Evolutionary conservation across 495 filamentous ascomycete species (phyloP), one percentile per base, ranked within the genome.

Genomic region (Bacidia rubella): DNA sequence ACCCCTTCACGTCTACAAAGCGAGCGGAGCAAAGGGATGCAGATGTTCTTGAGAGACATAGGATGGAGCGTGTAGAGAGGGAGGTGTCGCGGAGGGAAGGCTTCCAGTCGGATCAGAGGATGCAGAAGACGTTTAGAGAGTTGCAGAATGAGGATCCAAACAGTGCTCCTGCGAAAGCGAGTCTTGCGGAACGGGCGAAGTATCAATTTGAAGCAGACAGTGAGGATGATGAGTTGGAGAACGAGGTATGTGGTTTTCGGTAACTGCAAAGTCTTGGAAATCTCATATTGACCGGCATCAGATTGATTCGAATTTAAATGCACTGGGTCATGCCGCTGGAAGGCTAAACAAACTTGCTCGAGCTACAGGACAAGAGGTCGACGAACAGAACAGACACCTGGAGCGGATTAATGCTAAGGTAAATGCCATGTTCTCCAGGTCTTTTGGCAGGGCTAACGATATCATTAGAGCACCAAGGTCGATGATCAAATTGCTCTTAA

Each of bases 171-270:
- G 67, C 63, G 49, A 77, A 78, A 62, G 61, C 70, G 11, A 83
- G 71, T 43, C 66, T 85, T 15, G 77, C 80, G 10, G 83, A 88
- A 62, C 68, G 83, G 35, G 71, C 76, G 7, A 87, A 86, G 65
- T 90, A 83, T 54, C 85, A 87, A 56, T 92, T 88, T 63, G 78
- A 86, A 63, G 82, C 80, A 11, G 83, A 88, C 60, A 79, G 77
- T 32, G 81, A 85, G 52, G 82, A 89, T 49, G 85, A 89, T 29
- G 76, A 76, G 46, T 79, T 85, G 75, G 86, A 94, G 62, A 65
- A 72, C 49, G 68, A 70, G 55, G 69, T 71, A 57, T 66, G 66
- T 12, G 52, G 43, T 20, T 7, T 52, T n/a, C 47, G n/a, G 7
- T 3, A 17, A 21, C 44, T 47, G 3, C 7, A 15, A 11, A 26